These are phyloP conservation scores for Lactarius hatsudake DNA, from an alignment of 768 basidiomycete species.

Conservation along the genomic window DNA sequence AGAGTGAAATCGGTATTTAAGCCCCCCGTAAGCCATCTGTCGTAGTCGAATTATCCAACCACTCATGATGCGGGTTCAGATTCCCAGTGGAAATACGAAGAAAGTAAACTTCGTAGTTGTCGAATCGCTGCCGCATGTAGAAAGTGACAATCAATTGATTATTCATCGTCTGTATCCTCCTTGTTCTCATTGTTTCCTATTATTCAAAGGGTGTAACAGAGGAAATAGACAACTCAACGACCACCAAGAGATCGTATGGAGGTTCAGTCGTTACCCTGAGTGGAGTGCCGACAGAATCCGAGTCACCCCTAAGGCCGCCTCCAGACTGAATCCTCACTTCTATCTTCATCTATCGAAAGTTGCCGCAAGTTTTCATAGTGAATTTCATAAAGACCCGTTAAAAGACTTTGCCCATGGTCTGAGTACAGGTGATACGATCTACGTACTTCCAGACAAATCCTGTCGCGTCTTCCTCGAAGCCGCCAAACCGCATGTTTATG, in stretches of 20 bases:
- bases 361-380: neutral
- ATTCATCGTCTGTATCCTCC: neutral
- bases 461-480: neutral
- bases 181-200: neutral
- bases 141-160: neutral
- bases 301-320: no score
- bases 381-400: neutral
- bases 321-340: conserved; percentile 3
- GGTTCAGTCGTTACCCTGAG: neutral
- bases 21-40: neutral
- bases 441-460: neutral
- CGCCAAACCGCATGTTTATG: neutral
- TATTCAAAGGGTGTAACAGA: neutral
- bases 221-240: neutral
- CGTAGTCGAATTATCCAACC: neutral
- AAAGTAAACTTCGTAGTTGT: neutral
- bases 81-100: neutral
- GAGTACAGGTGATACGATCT: no score
- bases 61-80: neutral
- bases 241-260: neutral
- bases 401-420: neutral
- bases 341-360: neutral
- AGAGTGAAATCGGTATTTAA: neutral
- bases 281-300: neutral
- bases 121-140: neutral